Base-by-base conservation (phyloP, 2,329 filamentous ascomycete genomes). In the Leptoxyphium fumago region DNA sequence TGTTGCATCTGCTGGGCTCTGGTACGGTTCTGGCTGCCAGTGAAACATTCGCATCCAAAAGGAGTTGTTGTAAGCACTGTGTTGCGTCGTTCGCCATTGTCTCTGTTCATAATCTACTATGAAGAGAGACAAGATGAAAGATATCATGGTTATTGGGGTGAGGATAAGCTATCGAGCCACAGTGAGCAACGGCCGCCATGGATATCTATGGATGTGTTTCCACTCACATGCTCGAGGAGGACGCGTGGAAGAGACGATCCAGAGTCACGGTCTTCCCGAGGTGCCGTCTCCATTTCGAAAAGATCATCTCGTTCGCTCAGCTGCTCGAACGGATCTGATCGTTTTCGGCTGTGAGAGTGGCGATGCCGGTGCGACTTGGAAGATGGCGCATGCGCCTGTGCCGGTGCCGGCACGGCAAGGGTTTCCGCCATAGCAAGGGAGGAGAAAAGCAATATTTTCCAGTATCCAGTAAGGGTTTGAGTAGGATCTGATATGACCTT, bases 111-210 rank as follows among this genome's bases (percentile, higher is more conserved):
- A 64, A 63, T 83, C 78, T 38, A 83, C 70, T 42, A 81, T 60
- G 56, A 72, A 69, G 39, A 84, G 72, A 2, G 79, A 82, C 50
- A 82, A 39, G 38, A 84, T 59, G 61, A 83, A 82, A 17, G 76
- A 73, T 42, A 76, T 65, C 57, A 82, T 74, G 50, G 77, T 69
- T 48, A 83, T 51, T 7, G 80, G 78, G 0, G 77, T 80, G 62
- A 80, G 67, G 51, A 83, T 48, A 40, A 61, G 48, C 58, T 62
- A 40, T 14, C 3, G 13, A 15, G 32, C 32, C 32, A 36, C 17
- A n/a, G 34, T 17, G 34, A 38, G 17, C 13, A 17, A 38, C 6
- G 34, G 34, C 6, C 4, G 34, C 13, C 3, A 17, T 38, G 13
- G 4, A n/a, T n/a, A 8, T 38, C 13, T 38, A 3, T n/a, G 4